Percentiles rank a stretch among this genome's conserved stretches.
These are phyloP conservation scores for Rhizophora mangle DNA, from an alignment of 345 rosid species.

Conservation along the genomic window DNA sequence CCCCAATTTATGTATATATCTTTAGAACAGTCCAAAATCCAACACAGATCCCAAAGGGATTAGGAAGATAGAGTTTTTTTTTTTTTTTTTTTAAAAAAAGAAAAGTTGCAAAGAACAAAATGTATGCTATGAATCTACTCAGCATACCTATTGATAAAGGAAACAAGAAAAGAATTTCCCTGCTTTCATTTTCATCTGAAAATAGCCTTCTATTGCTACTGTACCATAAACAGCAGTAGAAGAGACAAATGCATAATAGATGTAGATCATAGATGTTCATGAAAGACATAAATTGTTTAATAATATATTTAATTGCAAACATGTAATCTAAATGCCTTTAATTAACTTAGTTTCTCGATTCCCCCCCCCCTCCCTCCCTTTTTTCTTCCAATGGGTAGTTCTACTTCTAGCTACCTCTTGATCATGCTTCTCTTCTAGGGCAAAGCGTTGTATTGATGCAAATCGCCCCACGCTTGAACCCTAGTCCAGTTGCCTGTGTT, in stretches of 20 bases:
- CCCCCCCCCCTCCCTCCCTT: neutral
- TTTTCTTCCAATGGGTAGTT: neutral
- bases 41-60: constrained; percentile 51
- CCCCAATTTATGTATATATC: neutral
- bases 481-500: constrained; percentile 34
- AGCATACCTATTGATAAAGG: too few species aligned
- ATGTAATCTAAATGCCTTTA: constrained; percentile 29
- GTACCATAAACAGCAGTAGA: constrained; percentile 15
- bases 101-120: neutral
- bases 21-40: constrained; percentile 13
- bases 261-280: neutral
- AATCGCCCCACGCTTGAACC: constrained; percentile 43
- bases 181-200: constrained; percentile 6
- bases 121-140: neutral
- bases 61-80: constrained; percentile 1
- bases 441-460: constrained; percentile 37
- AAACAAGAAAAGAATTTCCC: neutral
- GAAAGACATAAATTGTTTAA: constrained; percentile 18
- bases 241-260: neutral
- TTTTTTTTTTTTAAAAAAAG: neutral
- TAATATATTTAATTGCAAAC: constrained; percentile 9
- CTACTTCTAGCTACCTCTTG: constrained; percentile 18
- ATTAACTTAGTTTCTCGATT: constrained; percentile 2
- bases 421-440: constrained; percentile 34
- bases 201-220: constrained; percentile 2